Conservation (phyloP, 1,284 basidiomycete species). For the Prillingera fragicola region DNA sequence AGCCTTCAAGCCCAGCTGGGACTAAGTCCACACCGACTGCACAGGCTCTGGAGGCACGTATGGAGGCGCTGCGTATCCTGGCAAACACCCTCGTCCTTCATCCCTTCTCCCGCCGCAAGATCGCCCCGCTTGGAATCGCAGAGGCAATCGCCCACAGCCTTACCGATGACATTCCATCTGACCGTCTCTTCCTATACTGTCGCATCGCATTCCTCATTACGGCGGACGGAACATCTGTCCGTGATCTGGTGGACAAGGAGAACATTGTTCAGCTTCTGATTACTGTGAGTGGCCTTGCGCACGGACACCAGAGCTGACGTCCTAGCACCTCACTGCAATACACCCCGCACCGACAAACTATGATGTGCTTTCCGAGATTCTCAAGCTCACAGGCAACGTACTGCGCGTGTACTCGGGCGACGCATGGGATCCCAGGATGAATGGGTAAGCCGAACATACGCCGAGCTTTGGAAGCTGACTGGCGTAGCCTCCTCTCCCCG, state of each 20-base stretch:
- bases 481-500: slow-evolving; percentile 24
- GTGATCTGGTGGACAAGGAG: slow-evolving; percentile 34
- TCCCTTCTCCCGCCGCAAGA: slow-evolving; percentile 19
- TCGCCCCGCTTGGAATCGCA: slow-evolving; percentile 24
- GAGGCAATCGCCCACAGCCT: slow-evolving; percentile 29
- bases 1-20: too few relatives aligned
- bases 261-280: slow-evolving; percentile 29
- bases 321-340: slow-evolving; percentile 19
- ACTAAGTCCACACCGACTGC: too few relatives aligned
- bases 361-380: slow-evolving; percentile 36
- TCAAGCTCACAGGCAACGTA: slow-evolving; percentile 43
- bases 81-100: slow-evolving; percentile 39
- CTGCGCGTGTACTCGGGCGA: slow-evolving; percentile 36
- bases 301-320: background rate
- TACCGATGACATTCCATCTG: slow-evolving; percentile 11
- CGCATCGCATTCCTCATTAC: slow-evolving; percentile 42
- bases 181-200: slow-evolving; percentile 38
- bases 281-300: slow-evolving; percentile 25
- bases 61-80: slow-evolving; percentile 34
- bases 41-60: too few relatives aligned
- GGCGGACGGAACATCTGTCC: slow-evolving; percentile 27
- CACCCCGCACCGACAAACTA: slow-evolving; percentile 20
- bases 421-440: slow-evolving; percentile 32
- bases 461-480: background rate
- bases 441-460: slow-evolving; percentile 25